Evolutionary conservation across 805 yeast genomes (phyloP).

Genomic region (Phaffomyces opuntiae): DNA sequence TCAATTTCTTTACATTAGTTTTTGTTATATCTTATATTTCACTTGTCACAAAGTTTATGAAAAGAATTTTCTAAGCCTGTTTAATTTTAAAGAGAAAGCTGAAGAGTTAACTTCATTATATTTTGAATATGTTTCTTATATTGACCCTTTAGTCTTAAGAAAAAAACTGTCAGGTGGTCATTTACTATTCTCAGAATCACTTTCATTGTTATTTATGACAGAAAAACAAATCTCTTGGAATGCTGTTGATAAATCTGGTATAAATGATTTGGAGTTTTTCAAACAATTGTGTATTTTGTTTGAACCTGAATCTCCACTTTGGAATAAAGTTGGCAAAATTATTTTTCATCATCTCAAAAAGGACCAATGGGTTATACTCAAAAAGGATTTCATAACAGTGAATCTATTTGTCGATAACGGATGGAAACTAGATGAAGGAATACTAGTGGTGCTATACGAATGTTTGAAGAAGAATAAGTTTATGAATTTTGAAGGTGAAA

Average conservation of each 20-base stretch:
- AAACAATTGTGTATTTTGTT: slow-evolving; percentile 8
- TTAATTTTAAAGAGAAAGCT: slow-evolving; percentile 14
- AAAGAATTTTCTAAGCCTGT: slow-evolving; percentile 8
- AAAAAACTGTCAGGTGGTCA: slow-evolving; percentile 7
- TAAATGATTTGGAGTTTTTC: slow-evolving; percentile 12
- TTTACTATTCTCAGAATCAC: slow-evolving; percentile 13
- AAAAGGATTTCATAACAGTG: slow-evolving; percentile 7
- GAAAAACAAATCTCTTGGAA: slow-evolving; percentile 11
- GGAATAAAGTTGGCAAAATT: slow-evolving; percentile 7
- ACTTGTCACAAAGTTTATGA: slow-evolving; percentile 8
- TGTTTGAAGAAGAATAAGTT: slow-evolving; percentile 17
- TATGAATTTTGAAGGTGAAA: slow-evolving; percentile 13
- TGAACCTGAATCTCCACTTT: slow-evolving; percentile 2
- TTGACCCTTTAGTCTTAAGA: slow-evolving; percentile 5
- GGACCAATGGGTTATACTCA: background rate
- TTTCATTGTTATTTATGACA: slow-evolving; percentile 11
- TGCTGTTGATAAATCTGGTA: slow-evolving; percentile 2
- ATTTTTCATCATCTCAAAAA: background rate
- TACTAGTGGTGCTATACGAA: slow-evolving; percentile 14
- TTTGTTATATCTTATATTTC: slow-evolving; percentile 14
- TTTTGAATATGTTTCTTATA: slow-evolving; percentile 12
- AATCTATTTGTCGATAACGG: slow-evolving; percentile 2
- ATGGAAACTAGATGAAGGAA: slow-evolving; percentile 14
- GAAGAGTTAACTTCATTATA: slow-evolving; percentile 7
- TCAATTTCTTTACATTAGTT: slow-evolving; percentile 16